phyloP scores from a whole-genome alignment of 2,329 filamentous ascomycete species.

The Dendrostoma leiphaemia region DNA sequence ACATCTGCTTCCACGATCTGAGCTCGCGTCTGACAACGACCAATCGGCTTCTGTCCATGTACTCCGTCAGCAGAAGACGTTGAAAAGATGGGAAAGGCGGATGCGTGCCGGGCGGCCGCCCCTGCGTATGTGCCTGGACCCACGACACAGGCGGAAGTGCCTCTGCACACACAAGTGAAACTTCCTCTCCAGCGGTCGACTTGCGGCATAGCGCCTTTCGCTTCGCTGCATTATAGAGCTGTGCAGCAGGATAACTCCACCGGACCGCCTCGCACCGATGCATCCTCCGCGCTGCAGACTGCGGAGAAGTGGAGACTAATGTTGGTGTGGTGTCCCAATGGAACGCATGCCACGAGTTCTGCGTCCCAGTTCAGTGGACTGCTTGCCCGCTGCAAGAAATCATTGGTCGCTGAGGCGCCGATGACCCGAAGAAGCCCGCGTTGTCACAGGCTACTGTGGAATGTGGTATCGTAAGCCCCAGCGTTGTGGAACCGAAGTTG shows the following conservation, averaged over 20 bases:
- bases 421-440: neutral
- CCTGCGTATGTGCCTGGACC: too few relatives aligned
- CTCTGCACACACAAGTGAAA: too few relatives aligned
- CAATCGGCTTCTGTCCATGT: too few relatives aligned
- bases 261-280: neutral
- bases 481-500: neutral
- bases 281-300: neutral
- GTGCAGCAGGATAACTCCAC: too few relatives aligned
- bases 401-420: constrained; percentile 6
- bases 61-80: too few relatives aligned
- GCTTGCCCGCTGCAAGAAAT: neutral
- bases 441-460: neutral
- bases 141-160: too few relatives aligned
- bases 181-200: too few relatives aligned
- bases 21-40: neutral
- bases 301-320: constrained; percentile 2
- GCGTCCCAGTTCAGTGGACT: neutral
- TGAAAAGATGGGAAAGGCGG: too few relatives aligned
- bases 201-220: too few relatives aligned
- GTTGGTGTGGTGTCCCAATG: neutral
- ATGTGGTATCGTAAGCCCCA: too few relatives aligned
- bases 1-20: neutral
- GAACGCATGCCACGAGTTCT: neutral
- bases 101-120: too few relatives aligned
- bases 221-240: too few relatives aligned